Percentiles rank a stretch among this genome's conserved stretches.
Conservation (phyloP, 2,329 filamentous ascomycete genomes). For the Aureobasidium sp. region DNA sequence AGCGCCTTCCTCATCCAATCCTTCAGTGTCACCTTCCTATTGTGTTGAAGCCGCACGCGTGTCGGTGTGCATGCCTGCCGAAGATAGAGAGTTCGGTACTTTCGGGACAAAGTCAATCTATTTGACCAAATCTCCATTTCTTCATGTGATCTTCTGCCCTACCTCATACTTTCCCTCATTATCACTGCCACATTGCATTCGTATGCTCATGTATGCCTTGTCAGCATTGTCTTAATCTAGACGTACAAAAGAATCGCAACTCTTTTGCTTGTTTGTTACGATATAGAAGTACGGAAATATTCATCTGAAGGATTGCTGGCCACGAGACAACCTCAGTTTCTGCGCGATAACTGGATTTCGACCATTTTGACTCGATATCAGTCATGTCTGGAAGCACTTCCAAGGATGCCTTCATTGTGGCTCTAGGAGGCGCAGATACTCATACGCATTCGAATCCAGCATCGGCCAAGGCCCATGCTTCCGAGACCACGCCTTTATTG, state of each 20-base stretch:
- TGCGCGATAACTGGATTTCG: not conserved
- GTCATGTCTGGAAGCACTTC: not conserved
- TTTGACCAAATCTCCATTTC: not conserved
- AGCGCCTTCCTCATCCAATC: not conserved
- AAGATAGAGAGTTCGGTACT: not conserved
- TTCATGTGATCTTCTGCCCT: not conserved
- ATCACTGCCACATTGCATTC: not conserved
- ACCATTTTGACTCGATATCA: not conserved
- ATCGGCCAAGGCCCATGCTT: not conserved
- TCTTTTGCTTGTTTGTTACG: not conserved
- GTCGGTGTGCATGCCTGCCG: not conserved
- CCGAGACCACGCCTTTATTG: slow-evolving; percentile 12
- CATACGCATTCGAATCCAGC: not conserved
- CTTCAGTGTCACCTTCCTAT: slow-evolving; percentile 9
- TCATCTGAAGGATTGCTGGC: not conserved
- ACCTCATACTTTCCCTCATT: not conserved
- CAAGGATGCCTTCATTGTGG: not conserved
- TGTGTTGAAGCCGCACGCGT: not conserved
- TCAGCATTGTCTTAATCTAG: not conserved
- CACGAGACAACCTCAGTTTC: not conserved
- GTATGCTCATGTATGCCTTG: not conserved
- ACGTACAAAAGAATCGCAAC: not conserved
- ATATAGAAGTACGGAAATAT: not conserved
- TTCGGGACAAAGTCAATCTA: not conserved
- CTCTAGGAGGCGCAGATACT: not conserved